Evolutionary conservation across 345 rosid species (phyloP).

Genomic region (Brassica juncea): DNA sequence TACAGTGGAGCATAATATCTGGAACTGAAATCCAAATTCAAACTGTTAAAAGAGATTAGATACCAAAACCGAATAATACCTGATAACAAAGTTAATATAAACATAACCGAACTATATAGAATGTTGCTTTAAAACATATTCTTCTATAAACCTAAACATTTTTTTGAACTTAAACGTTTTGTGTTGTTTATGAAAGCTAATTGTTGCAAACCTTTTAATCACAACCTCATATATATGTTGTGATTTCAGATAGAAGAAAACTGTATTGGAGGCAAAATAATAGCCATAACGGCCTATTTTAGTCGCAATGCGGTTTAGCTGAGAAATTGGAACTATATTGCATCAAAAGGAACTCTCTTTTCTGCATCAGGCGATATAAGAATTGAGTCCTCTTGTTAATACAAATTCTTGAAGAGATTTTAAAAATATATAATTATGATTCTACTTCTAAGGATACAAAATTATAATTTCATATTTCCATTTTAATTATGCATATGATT

Average conservation of each 20-base stretch:
- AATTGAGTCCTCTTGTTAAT: neutral
- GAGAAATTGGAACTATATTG: slow-evolving; percentile 4
- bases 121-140: neutral
- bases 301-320: neutral
- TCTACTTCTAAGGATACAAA: too few species aligned
- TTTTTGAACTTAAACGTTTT: neutral
- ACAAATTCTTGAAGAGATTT: neutral
- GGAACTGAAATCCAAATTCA: neutral
- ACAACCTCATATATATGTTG: neutral
- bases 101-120: neutral
- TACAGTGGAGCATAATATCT: neutral
- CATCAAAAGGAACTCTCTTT: neutral
- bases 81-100: neutral
- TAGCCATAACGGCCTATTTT: slow-evolving; percentile 36
- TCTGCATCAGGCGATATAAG: neutral
- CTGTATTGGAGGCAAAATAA: slow-evolving; percentile 24
- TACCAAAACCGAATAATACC: neutral
- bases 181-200: neutral
- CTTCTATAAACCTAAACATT: neutral
- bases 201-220: neutral
- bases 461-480: neutral
- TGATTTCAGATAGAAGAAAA: slow-evolving; percentile 36
- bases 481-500: neutral
- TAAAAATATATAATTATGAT: too few species aligned
- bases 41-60: neutral